Conservation (phyloP, 2,329 filamentous ascomycete species). For the Didymella pinodella region DNA sequence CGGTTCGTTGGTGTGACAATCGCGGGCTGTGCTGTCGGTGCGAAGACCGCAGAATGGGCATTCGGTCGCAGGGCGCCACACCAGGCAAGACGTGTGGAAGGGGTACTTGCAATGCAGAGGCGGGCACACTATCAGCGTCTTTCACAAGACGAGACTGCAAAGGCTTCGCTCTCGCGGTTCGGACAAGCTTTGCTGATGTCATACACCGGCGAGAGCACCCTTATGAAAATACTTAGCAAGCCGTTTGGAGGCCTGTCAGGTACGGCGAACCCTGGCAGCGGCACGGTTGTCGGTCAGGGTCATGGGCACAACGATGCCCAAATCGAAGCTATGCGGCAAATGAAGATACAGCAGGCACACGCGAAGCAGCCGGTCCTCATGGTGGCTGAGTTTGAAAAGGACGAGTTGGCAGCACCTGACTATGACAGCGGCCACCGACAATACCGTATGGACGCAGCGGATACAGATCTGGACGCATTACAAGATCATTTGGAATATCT, state of each 20-base stretch:
- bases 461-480: conserved; percentile 22
- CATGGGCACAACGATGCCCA: conserved; percentile 1
- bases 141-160: conserved; percentile 20
- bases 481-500: conserved; percentile 28
- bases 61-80: conserved; percentile 7
- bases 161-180: conserved; percentile 24
- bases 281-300: background rate
- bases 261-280: conserved; percentile 2
- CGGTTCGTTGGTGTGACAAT: conserved; percentile 29
- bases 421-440: conserved; percentile 25
- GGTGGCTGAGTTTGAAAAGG: conserved; percentile 23
- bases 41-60: conserved; percentile 11
- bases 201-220: conserved; percentile 10
- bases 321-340: conserved; percentile 1
- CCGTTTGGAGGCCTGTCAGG: conserved; percentile 9
- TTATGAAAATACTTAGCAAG: conserved; percentile 10
- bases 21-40: conserved; percentile 27
- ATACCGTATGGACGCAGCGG: conserved; percentile 21
- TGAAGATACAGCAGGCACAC: conserved; percentile 14
- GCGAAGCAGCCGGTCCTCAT: conserved; percentile 20
- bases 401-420: conserved; percentile 30
- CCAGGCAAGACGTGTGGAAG: conserved; percentile 9
- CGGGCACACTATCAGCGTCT: conserved; percentile 18
- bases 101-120: conserved; percentile 1
- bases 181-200: conserved; percentile 22